Evolutionary conservation across 108 stramenopile species (phyloP), one percentile per base, ranked within the genome.

Genomic region (Cyclotella choctawhatcheeana): DNA sequence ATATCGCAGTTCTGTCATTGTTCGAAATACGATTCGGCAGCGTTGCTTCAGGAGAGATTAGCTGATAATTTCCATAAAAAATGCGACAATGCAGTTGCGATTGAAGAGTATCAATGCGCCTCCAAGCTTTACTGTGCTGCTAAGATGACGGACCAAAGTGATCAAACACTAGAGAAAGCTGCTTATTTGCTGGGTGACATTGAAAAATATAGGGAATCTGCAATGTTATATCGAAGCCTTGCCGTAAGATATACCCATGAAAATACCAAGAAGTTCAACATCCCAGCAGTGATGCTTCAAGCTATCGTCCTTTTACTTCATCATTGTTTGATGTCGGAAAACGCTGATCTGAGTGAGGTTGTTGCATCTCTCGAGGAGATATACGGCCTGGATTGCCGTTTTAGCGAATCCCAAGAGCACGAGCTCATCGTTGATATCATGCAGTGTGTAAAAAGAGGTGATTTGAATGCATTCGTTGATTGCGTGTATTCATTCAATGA

Each of bases 41-140:
- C 77, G 18, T 37, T 71, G 58, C 47, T 79, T 17, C 59, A 71
- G 44, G 77, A 72, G 29, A 70, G 77, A 37, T 72, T 72, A 58
- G 77, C 71, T 2, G 60, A 50, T 0, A 71, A 61, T 40, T 67
- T 53, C 33, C 0, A 33, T 0, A 66, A 72, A 55, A 71, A 71
- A 33, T 31, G 64, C 3, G 65, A 71, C 24, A n/a, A 66, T 16
- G 34, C 25, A 24, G 64, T 70, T 26, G 51, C 77, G 1, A 52
- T 79, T 20, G 64, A 71, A 24, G 77, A 67, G 37, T 79, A 71
- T 44, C 25, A 71, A 59, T 47, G 71, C 14, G 77, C 77, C 12
- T 14, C 77, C 10, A 79, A 67, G 58, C 48, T 79, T 10, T 72
- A 67, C 32, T 18, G 34, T 44, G 77, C 77, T 4, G 77, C 77